Evolutionary conservation across 2,329 filamentous ascomycete species (phyloP), one percentile per base, ranked within the genome.

Genomic region (Juglanconis oblonga): DNA sequence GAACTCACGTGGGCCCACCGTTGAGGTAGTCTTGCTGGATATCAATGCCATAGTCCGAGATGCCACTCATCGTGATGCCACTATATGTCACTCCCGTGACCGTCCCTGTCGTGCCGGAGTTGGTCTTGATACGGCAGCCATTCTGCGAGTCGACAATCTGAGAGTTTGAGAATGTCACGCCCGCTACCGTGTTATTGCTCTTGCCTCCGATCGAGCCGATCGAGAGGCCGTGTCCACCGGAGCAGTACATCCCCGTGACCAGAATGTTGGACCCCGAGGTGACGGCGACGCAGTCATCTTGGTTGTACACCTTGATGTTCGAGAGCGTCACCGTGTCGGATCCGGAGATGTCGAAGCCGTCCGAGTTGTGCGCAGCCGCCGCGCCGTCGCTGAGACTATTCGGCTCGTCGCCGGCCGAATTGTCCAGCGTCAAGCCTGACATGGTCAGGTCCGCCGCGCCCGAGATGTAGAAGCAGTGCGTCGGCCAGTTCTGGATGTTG

Each of bases 281-380:
- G 62, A 83, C 68, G 33, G 84, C 83, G 6, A 87, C 74, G 65
- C 84, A 87, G 67, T 87, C 84, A 60, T 87, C 84, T 71, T 87
- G 84, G 74, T 86, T 86, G 68, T 82, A 78, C 57, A 87, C 76
- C 38, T 74, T 76, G 44, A 81, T 81, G 40, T 78, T 79, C n/a
- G 73, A 75, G 62, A 87, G 85, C 60, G 74, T 77, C 29, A 86
- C 74, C 44, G 75, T 75, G 29, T 68, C 74, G 38, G 77, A 82
- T 44, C 69, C 73, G 53, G 81, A 79, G 52, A 87, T 77, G 60
- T 86, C 82, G 65, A 86, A 87, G 1, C 77, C 84, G 66, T 86
- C 84, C 1, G 83, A 86, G 75, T 87, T 87, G 66, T 81, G 71
- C 7, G 70, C 74, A 1, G 59, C 62, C 4, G 60, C 59, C 13